Evolutionary conservation across 495 filamentous ascomycete species (phyloP).

Genomic region (Penicillium silybi): DNA sequence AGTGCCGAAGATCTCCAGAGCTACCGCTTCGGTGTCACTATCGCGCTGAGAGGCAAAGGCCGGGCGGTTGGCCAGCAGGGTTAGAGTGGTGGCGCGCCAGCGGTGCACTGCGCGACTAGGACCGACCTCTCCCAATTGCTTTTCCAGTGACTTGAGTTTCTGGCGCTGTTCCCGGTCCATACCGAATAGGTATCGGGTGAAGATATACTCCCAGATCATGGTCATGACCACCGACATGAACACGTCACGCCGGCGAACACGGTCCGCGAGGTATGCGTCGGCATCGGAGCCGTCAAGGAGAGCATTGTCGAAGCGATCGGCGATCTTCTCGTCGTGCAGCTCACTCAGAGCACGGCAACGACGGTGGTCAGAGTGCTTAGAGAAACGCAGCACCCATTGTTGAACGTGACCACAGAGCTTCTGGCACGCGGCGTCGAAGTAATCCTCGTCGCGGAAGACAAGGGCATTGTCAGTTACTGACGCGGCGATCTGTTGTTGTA

Average conservation of each 20-base stretch:
- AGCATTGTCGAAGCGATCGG: slow-evolving; percentile 87
- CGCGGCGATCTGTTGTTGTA: slow-evolving; percentile 79
- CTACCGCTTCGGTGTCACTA: slow-evolving; percentile 84
- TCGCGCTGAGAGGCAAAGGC: slow-evolving; percentile 71
- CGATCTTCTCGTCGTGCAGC: slow-evolving; percentile 80
- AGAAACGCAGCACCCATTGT: slow-evolving; percentile 95
- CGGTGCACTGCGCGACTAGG: slow-evolving; percentile 78
- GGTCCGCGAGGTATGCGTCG: slow-evolving; percentile 77
- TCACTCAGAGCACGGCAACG: slow-evolving; percentile 77
- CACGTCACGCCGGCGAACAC: slow-evolving; percentile 80
- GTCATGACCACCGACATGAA: slow-evolving; percentile 98
- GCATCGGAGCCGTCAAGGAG: slow-evolving; percentile 91
- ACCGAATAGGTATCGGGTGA: slow-evolving; percentile 95
- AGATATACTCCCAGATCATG: slow-evolving; percentile 97
- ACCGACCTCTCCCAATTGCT: slow-evolving; percentile 82
- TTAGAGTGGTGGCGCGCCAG: slow-evolving; percentile 93
- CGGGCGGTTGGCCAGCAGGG: slow-evolving; percentile 72
- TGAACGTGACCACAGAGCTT: slow-evolving; percentile 90
- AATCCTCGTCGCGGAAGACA: slow-evolving; percentile 78
- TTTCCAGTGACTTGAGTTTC: slow-evolving; percentile 91
- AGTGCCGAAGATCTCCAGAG: slow-evolving; percentile 76
- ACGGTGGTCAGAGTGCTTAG: slow-evolving; percentile 86
- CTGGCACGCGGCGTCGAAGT: slow-evolving; percentile 92
- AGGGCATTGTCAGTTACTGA: slow-evolving; percentile 71
- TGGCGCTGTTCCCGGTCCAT: slow-evolving; percentile 97